phyloP scores from a whole-genome alignment of 2,329 filamentous ascomycete species.

The Sclerotinia borealis region DNA sequence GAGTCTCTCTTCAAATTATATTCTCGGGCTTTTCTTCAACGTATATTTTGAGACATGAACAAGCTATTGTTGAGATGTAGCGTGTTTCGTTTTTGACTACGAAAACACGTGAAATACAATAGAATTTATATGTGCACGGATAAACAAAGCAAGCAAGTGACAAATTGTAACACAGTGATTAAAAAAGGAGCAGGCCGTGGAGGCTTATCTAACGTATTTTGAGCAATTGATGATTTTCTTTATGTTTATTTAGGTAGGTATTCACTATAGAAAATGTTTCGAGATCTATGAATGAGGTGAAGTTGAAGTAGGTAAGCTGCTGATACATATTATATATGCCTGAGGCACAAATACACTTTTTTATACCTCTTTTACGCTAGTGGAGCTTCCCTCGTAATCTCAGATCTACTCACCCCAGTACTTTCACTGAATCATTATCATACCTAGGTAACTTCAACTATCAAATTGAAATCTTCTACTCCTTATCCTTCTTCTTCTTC shows the following conservation, averaged over 20 bases:
- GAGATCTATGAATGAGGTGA: too few species aligned
- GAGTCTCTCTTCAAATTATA: background rate
- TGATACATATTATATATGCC: background rate
- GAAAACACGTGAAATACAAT: background rate
- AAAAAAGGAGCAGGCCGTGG: background rate
- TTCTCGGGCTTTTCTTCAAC: background rate
- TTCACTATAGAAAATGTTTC: too few species aligned
- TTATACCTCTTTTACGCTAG: background rate
- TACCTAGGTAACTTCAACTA: too few species aligned
- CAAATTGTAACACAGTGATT: too few species aligned
- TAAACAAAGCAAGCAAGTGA: too few species aligned
- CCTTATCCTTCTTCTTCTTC: background rate
- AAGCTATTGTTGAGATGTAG: background rate
- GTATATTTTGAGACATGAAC: background rate
- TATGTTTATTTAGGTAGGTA: too few species aligned
- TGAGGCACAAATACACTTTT: background rate
- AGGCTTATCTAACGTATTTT: background rate
- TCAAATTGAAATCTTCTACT: background rate
- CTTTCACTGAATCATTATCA: too few species aligned
- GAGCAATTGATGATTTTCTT: too few species aligned
- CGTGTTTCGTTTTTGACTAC: background rate
- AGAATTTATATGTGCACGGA: slow-evolving; percentile 2
- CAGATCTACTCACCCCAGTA: background rate
- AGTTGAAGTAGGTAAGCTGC: background rate
- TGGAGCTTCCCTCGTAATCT: background rate